Evolutionary conservation across 75 land plant species (phyloP), one percentile per base, ranked within the genome.

Genomic region (Picea glauca): DNA sequence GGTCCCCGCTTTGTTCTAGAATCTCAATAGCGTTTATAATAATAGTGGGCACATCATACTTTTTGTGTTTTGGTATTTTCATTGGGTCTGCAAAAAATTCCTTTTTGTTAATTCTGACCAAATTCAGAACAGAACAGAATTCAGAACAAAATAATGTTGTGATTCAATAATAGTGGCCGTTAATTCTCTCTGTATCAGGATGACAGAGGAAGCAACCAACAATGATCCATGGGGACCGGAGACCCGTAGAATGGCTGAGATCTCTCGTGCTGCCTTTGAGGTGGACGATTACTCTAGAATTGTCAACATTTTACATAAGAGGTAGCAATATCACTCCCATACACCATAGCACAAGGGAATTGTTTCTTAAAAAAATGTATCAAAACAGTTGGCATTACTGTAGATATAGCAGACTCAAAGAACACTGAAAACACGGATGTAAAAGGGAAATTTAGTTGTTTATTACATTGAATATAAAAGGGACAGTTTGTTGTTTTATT

Each of bases 201-300:
- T 93, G 92, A 80, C 98, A 32, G 96, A 93, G 73, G 98, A 95
- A 72, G 92, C 90, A n/a, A 95, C 96, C 58, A 90, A 82, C 77
- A 89, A 87, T 40, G 88, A 90, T 80, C 84, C 88, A 57, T 87
- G 90, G 85, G 86, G 85, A 18, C 96, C 96, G 6, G 92, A 92
- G 43, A 85, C 96, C 0, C 72, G 81, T 57, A 84, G 87, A 60
- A 82, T 95, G 94, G 83, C 87, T 17, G 58, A 85, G 58, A 86
- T 93, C 21, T 86, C 96, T 21, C 80, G 82, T 32, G 88, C 96
- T 66, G 91, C 94, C 50, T 91, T 88, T 81, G 90, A 91, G 15
- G 54, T 91, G 67, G 98, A 93, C 77, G 94, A 95, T 74, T 95
- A 89, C 67, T 78, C 75, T 75, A 88, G 94, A 74, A 87, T 93